Base-by-base conservation (phyloP, 352 stramenopile species). In the Globisporangium cystogenes region DNA sequence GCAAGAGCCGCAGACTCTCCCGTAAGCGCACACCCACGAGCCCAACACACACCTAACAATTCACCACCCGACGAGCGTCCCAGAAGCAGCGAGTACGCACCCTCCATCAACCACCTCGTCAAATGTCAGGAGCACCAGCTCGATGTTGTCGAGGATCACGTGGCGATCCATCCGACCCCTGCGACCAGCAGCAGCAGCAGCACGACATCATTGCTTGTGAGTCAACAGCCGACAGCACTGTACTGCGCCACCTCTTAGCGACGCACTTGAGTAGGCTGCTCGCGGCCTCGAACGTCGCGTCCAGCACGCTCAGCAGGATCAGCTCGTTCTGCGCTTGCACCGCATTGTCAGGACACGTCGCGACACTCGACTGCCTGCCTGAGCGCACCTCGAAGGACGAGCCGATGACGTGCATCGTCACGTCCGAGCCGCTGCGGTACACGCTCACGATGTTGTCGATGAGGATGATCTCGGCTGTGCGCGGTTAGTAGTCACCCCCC, bases 101-200 rank as follows among this genome's bases (percentile, higher is more conserved):
- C 87, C 87, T 50, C 86, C 86, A 49, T 96, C 87, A 39, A 96
- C 82, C 53, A 96, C 82, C 69, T 96, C 87, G 54, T 96, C 87
- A 50, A 95, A 86, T 14, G 85, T 92, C 43, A 96, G 65, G 36
- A 96, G 70, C 52, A 96, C 86, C 40, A 95, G 57, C 62, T 96
- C 87, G 46, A 96, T 92, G 72, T 96, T 96, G 67, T 96, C 86
- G 23, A 96, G 64, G 64, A 96, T 87, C 55, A 91, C 85, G 53
- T 93, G 77, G 43, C 84, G 82, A 55, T 96, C 86, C 62, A 95
- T 82, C 41, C 88, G 79, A 21, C 83, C 82, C 59, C 85, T 91
- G 55, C 15, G 26, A 12, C n/a, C 36, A 41, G 36, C 39, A 44
- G 18, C 18, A 44, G 20, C 7, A 44, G 12, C 21, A 27, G 18